Evolutionary conservation across 306 rosid species (phyloP), one percentile per base, ranked within the genome.

Genomic region (Cucumis hystrix): DNA sequence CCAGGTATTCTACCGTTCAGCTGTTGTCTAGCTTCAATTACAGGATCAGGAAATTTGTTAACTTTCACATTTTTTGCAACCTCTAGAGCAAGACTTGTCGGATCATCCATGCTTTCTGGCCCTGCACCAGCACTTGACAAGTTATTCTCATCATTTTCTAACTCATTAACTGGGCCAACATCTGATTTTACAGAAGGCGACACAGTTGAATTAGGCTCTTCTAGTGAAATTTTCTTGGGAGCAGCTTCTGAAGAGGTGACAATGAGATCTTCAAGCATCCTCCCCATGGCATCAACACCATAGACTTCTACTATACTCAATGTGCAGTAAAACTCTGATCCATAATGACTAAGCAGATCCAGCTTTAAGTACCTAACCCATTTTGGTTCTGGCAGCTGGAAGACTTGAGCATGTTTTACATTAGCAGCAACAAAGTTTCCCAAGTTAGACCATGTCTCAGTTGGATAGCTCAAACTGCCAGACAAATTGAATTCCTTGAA

Each of bases 301-400:
- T 88, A 90, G 74, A 91, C 96, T 83, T 91, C 96, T 23, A 94
- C 62, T 68, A 86, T 86, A 85, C 98, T 94, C 6, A 94, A 41
- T 11, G 94, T 94, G 91, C 98, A 94, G 83, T 94, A 91, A 79
- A 94, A 94, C 79, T 91, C 98, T 35, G 97, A 87, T 60, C 98
- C 97, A 72, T 91, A 87, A 84, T 94, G 97, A 79, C 95, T 90
- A 37, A 77, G 84, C 49, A 94, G 75, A 75, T 85, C 87, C 81
- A 94, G 74, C 52, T 91, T 94, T 54, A 94, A 80, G 83, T 91
- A 94, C 82, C 98, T 83, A 21, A 71, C 95, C 98, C 97, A 93
- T 73, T 83, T 88, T 64, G 96, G 90, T 60, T 91, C 93, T 10
- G 91, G 82, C 33, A 91, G 79, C 84, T 80, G 83, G 79, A 93